Percentiles rank a stretch among this genome's conserved stretches.
phyloP scores from a whole-genome alignment of 805 yeast species.

The Monosporozyma siamensis region DNA sequence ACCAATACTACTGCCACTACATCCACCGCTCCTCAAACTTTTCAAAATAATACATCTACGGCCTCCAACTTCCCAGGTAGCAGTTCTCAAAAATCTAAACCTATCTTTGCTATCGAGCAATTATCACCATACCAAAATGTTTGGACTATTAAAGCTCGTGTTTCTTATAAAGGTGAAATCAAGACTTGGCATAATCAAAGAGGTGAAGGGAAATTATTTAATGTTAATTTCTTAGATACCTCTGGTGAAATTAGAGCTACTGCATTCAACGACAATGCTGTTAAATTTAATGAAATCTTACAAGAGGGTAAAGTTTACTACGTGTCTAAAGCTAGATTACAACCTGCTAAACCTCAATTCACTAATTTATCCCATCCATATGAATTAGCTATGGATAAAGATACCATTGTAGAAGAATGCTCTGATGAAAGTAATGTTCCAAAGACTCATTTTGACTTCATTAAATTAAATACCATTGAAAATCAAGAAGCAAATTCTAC shows the following conservation, averaged over 20 bases:
- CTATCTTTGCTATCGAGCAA: conserved; percentile 69
- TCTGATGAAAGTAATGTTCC: conserved; percentile 60
- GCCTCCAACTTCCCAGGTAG: conserved; percentile 10
- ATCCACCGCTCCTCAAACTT: conserved; percentile 6
- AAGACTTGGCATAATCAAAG: conserved; percentile 79
- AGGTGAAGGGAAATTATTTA: conserved; percentile 87
- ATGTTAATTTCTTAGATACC: conserved; percentile 81
- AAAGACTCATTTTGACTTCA: conserved; percentile 65
- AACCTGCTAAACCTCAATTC: conserved; percentile 77
- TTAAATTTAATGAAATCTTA: conserved; percentile 59
- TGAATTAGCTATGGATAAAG: conserved; percentile 75
- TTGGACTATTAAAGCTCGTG: conserved; percentile 93
- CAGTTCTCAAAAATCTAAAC: conserved; percentile 27
- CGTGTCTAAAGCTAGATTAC: conserved; percentile 71
- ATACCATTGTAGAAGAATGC: conserved; percentile 65
- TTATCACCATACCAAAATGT: conserved; percentile 82
- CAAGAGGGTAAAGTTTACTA: conserved; percentile 88
- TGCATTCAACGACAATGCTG: conserved; percentile 83
- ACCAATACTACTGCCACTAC: conserved; percentile 8
- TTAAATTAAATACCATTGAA: conserved; percentile 56
- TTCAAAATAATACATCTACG: conserved; percentile 10
- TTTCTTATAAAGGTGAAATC: conserved; percentile 77
- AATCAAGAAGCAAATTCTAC: conserved; percentile 59
- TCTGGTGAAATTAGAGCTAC: conserved; percentile 95
- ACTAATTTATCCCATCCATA: conserved; percentile 79